Evolutionary conservation across 345 rosid species (phyloP), one percentile per base, ranked within the genome.

Genomic region (Populus deltoides): DNA sequence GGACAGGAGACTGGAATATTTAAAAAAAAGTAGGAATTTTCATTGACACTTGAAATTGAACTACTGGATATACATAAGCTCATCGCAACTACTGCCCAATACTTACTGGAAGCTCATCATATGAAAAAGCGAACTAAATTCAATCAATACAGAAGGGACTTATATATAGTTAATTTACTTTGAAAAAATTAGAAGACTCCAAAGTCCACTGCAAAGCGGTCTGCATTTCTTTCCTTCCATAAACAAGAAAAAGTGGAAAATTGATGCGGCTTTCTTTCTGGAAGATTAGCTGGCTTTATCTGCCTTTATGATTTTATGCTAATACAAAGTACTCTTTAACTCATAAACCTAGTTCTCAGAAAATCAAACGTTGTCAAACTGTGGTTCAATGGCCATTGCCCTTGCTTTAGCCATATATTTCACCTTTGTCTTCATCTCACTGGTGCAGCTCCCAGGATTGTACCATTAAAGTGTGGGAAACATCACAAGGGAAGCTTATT

Each of bases 401-500:
- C 57, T 18, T 35, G 27, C 29, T 3, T 80, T 35, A 24, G 43
- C 53, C 25, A 18, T 78, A 69, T 49, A 31, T 75, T 13, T 38
- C 62, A 39, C 77, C 77, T 7, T 79, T 74, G 27, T 81, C 24
- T 72, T 24, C 43, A 59, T 70, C 38, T 80, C 25, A 71, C 18
- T 81, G 62, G 80, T 80, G 77, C 90, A 93, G 98, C 74, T 93
- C 99, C 63, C 97, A 96, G 86, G 98, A 93, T 75, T 92, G 98
- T 83, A 90, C 97, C 33, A 91, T 96, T 75, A 96, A 96, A 90
- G 88, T 96, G 80, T 96, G 98, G 99, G 99, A 96, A 88, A 92
- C 99, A 33, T 80, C 97, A 11, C 97, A 94, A 75, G 99, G 99
- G 84, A 93, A 92, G 87, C 84, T 96, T 65, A 92, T 96, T 81